Evolutionary conservation across 2,329 filamentous ascomycete genomes (phyloP), one percentile per base, ranked within the genome.

Genomic region (Colletotrichum lentis): DNA sequence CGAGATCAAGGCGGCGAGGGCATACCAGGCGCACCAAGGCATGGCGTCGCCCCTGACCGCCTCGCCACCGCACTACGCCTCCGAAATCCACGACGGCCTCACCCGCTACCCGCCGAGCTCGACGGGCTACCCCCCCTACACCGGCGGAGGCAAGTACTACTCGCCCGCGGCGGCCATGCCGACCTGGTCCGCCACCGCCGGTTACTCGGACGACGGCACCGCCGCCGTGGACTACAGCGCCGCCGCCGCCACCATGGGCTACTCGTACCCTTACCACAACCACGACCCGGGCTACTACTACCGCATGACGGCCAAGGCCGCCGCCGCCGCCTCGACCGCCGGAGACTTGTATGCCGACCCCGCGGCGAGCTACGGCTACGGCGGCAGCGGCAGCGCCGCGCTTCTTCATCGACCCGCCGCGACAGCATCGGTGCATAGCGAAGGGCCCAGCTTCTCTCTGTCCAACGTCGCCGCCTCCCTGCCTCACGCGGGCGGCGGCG

Each of bases 381-480:
- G 72, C 4, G 75, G 60, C 62, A 55, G 69, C 31, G 43, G 70
- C 10, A 70, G 69, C 47, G 47, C 71, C 3, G 70, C 70, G 39
- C 72, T 82, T n/a, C 75, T 78, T 8, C 79, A 80, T 46, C 78
- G 80, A 1, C 77, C 78, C 5, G 63, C 74, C 1, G 61, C 64
- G 1, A 73, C 54, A 43, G 18, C 73, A 1, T 71, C 72, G 20
- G 72, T 44, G 50, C 59, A 61, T 2, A 73, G 73, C 46, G 79
- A 80, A 12, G 72, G 76, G 7, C 73, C 78, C 3, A 77, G 74
- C 49, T 80, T 82, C 69, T 80, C 80, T 7, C 75, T 82, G n/a
- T 78, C 80, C 0, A 75, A 75, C 47, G 80, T 82, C 63, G 80
- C 80, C 6, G 79, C 80, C 0, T 80, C 80, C 0, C 74, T 83